phyloP scores from a whole-genome alignment of 108 stramenopile species.

The Stephanodiscus triporus region DNA sequence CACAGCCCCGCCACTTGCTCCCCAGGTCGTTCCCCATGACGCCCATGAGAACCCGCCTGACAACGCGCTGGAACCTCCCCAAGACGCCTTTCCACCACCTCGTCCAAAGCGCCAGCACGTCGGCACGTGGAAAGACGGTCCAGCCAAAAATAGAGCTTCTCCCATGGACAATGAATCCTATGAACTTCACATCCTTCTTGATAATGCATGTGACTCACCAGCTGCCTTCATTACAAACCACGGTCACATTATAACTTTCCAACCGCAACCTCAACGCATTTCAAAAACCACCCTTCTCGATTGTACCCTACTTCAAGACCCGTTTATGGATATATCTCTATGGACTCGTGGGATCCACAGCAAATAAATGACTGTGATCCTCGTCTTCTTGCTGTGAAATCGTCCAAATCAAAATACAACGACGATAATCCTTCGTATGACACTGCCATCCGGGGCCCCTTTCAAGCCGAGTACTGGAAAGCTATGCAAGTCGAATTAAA shows the following conservation, averaged over 20 bases:
- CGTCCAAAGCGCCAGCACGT: not conserved
- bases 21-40: not conserved
- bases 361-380: slow-evolving; percentile 12
- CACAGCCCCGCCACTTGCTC: not conserved
- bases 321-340: not conserved
- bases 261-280: too few relatives aligned
- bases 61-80: too few relatives aligned
- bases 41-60: not conserved
- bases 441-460: slow-evolving; percentile 39
- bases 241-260: too few relatives aligned
- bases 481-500: slow-evolving; percentile 35
- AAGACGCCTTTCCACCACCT: too few relatives aligned
- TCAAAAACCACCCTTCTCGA: too few relatives aligned
- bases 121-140: slow-evolving; percentile 4
- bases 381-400: slow-evolving; percentile 25
- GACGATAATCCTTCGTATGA: slow-evolving; percentile 44
- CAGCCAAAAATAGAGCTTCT: not conserved
- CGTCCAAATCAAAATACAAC: slow-evolving; percentile 20
- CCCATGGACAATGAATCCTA: not conserved
- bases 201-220: too few relatives aligned
- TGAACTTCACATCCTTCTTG: not conserved
- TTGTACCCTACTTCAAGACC: not conserved
- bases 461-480: slow-evolving; percentile 33
- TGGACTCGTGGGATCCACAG: not conserved
- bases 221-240: too few relatives aligned